These are phyloP conservation scores for Podospora tetraspora DNA, from an alignment of 495 filamentous ascomycete species.

Conservation along the genomic window DNA sequence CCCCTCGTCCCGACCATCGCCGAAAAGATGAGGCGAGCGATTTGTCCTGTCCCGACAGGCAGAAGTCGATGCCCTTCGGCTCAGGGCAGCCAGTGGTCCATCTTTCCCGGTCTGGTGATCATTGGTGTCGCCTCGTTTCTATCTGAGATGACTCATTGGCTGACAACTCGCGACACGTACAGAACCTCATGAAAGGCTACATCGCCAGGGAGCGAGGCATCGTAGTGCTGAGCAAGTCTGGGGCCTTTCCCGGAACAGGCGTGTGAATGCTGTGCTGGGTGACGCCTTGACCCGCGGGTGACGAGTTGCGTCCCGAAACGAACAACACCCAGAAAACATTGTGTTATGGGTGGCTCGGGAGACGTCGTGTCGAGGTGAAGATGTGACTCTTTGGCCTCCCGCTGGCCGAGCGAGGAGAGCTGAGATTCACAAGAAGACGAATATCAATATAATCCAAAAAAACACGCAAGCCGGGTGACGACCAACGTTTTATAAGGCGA, in stretches of 20 bases:
- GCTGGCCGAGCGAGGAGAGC: background rate
- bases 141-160: constrained; percentile 24
- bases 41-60: background rate
- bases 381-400: background rate
- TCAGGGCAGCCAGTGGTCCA: constrained; percentile 7
- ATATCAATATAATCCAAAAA: background rate
- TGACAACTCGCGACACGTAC: constrained; percentile 11
- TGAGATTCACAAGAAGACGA: background rate
- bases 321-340: background rate
- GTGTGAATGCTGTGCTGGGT: constrained; percentile 50
- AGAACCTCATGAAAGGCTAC: constrained; percentile 97
- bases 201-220: constrained; percentile 84
- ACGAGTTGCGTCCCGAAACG: background rate
- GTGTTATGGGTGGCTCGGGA: background rate
- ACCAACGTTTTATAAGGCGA: background rate
- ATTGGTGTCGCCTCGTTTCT: constrained; percentile 14
- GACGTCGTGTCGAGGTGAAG: background rate
- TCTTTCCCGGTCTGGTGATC: background rate
- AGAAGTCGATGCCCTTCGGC: constrained; percentile 13
- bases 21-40: background rate
- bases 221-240: constrained; percentile 83
- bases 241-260: constrained; percentile 92
- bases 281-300: background rate
- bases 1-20: background rate
- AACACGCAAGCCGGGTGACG: background rate